These are phyloP conservation scores for Trametes cingulata DNA, from an alignment of 768 basidiomycete species.

Conservation along the genomic window DNA sequence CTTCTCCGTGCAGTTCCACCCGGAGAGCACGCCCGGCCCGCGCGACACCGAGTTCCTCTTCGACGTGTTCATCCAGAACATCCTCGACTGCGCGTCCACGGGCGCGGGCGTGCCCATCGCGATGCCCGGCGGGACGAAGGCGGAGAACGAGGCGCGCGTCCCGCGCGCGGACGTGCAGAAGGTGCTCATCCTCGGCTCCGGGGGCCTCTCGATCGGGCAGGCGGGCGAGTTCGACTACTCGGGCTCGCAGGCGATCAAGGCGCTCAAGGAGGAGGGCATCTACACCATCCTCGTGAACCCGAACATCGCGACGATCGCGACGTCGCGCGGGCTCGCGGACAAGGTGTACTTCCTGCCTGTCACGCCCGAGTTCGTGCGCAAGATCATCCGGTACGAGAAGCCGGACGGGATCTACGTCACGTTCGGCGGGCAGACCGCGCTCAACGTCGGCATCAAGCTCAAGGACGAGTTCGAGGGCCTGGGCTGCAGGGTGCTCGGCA, in stretches of 20 bases:
- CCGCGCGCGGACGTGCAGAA: constrained; percentile 83
- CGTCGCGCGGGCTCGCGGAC: constrained; percentile 95
- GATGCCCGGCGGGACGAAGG: constrained; percentile 79
- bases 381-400: constrained; percentile 98
- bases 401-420: constrained; percentile 99
- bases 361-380: constrained; percentile 95
- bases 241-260: constrained; percentile 98
- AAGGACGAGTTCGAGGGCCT: constrained; percentile 93
- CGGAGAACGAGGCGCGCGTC: constrained; percentile 73
- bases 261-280: constrained; percentile 97
- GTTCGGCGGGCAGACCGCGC: constrained; percentile 96
- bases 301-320: constrained; percentile 98
- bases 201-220: constrained; percentile 97
- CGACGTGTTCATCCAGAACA: constrained; percentile 92
- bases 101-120: constrained; percentile 55
- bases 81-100: constrained; percentile 69
- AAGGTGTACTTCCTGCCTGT: constrained; percentile 99
- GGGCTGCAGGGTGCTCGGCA: constrained; percentile 92
- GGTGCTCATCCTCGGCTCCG: constrained; percentile 95
- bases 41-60: constrained; percentile 99
- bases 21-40: constrained; percentile 95
- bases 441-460: constrained; percentile 95
- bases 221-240: constrained; percentile 99
- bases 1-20: constrained; percentile 99
- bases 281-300: constrained; percentile 99